Evolutionary conservation across 805 yeast genomes (phyloP).

Genomic region (Ogataea nakhonphanomensis): DNA sequence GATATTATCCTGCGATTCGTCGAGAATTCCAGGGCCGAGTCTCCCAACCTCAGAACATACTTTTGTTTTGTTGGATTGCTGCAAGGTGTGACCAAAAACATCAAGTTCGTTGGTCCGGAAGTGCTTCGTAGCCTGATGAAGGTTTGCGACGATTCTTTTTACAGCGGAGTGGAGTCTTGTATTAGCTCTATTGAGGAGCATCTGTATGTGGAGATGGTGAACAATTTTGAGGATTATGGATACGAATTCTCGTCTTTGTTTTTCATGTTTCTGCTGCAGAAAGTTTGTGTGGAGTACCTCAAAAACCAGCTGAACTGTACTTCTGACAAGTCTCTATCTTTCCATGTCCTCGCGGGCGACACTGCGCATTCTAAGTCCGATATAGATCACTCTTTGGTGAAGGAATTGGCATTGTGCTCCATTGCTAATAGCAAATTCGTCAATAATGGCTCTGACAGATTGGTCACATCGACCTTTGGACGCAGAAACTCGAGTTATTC

Average conservation of each 20-base stretch:
- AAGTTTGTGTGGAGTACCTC: conserved; percentile 24
- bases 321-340: conserved; percentile 10
- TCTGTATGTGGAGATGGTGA: conserved; percentile 24
- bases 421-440: conserved; percentile 23
- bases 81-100: conserved; percentile 27
- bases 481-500: conserved; percentile 27
- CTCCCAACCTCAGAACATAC: conserved; percentile 8
- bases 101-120: conserved; percentile 20
- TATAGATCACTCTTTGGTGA: conserved; percentile 13
- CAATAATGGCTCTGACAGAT: conserved; percentile 23
- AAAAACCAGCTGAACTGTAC: conserved; percentile 18
- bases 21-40: not conserved
- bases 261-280: conserved; percentile 26
- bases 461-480: conserved; percentile 23
- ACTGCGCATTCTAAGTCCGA: conserved; percentile 10
- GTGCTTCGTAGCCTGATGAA: conserved; percentile 19
- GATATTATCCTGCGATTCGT: conserved; percentile 11
- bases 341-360: conserved; percentile 13
- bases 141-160: conserved; percentile 31
- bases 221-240: conserved; percentile 31
- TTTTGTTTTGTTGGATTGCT: conserved; percentile 32
- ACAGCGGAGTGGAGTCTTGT: conserved; percentile 19
- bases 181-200: conserved; percentile 16
- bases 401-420: conserved; percentile 17
- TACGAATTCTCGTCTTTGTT: conserved; percentile 30